Conservation (phyloP, 2,329 filamentous ascomycete genomes). For the Aspergillus luchuensis region DNA sequence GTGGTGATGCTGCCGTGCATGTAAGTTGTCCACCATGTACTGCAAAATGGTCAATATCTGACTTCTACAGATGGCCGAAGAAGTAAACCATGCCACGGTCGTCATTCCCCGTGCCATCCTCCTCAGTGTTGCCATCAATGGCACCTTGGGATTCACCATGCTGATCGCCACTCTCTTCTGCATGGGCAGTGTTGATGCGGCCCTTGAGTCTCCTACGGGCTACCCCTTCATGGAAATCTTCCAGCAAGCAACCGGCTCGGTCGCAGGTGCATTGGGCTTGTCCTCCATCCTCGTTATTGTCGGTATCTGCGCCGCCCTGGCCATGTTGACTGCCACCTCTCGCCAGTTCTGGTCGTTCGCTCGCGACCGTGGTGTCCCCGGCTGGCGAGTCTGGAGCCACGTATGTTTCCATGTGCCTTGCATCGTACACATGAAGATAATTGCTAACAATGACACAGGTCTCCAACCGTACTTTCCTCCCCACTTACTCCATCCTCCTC, state of each 20-base stretch:
- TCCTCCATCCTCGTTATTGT: constrained; percentile 32
- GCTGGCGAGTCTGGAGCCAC: constrained; percentile 32
- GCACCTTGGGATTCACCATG: constrained; percentile 39
- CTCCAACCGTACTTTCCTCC: constrained; percentile 28
- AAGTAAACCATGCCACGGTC: constrained; percentile 40
- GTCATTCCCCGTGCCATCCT: constrained; percentile 42
- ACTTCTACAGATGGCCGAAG: constrained; percentile 36
- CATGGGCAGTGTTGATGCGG: constrained; percentile 34
- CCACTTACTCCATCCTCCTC: constrained; percentile 28
- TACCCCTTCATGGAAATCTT: constrained; percentile 42
- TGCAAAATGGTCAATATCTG: background rate
- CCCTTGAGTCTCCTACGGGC: constrained; percentile 30
- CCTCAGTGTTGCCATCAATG: constrained; percentile 40
- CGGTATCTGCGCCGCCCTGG: constrained; percentile 34
- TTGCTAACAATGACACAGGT: constrained; percentile 15
- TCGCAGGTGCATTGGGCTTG: constrained; percentile 29
- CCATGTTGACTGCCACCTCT: constrained; percentile 49
- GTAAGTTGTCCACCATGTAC: constrained; percentile 26
- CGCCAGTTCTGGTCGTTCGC: constrained; percentile 37
- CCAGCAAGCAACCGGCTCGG: constrained; percentile 31
- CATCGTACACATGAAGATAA: too few species aligned
- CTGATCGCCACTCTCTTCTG: constrained; percentile 44
- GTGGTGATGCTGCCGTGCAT: constrained; percentile 42
- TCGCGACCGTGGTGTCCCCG: constrained; percentile 30
- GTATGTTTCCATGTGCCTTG: constrained; percentile 13